Evolutionary conservation across 768 basidiomycete genomes (phyloP).

Genomic region (Podaxis sp.): DNA sequence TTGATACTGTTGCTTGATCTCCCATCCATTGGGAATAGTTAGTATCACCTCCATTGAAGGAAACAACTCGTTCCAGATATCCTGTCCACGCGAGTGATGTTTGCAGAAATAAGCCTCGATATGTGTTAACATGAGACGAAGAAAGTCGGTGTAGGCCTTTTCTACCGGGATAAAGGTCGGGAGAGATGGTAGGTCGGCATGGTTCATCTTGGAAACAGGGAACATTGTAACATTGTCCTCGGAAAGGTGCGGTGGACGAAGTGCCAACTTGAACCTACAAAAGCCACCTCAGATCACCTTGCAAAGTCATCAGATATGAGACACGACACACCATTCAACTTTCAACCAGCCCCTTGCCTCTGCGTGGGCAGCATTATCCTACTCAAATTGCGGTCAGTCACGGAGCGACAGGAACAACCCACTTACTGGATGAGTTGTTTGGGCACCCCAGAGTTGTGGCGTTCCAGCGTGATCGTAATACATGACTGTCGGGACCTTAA

Average conservation of each 20-base stretch:
- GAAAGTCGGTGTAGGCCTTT: slow-evolving; percentile 20
- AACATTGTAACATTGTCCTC: neutral
- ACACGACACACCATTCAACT: slow-evolving; percentile 19
- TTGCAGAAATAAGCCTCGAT: slow-evolving; percentile 16
- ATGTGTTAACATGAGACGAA: slow-evolving; percentile 19
- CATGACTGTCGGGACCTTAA: slow-evolving; percentile 33
- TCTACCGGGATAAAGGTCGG: slow-evolving; percentile 17
- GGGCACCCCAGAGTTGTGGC: slow-evolving; percentile 15
- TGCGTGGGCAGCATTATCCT: neutral
- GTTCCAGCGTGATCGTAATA: slow-evolving; percentile 27
- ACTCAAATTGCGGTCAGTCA: neutral
- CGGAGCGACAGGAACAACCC: neutral
- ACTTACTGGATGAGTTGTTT: slow-evolving; percentile 16
- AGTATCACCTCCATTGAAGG: slow-evolving; percentile 18
- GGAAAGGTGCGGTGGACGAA: slow-evolving; percentile 17
- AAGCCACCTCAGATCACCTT: neutral
- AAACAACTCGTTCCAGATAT: slow-evolving; percentile 13
- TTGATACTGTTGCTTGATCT: neutral
- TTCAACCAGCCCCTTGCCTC: slow-evolving; percentile 10
- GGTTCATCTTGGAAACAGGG: neutral
- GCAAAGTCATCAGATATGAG: neutral
- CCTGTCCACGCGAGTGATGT: neutral
- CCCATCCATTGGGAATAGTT: slow-evolving; percentile 24
- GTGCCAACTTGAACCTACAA: slow-evolving; percentile 22
- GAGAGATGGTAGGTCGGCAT: slow-evolving; percentile 10